Evolutionary conservation across 1,284 basidiomycete genomes (phyloP), one percentile per base, ranked within the genome.

Genomic region (Ceratobasidium sp.): DNA sequence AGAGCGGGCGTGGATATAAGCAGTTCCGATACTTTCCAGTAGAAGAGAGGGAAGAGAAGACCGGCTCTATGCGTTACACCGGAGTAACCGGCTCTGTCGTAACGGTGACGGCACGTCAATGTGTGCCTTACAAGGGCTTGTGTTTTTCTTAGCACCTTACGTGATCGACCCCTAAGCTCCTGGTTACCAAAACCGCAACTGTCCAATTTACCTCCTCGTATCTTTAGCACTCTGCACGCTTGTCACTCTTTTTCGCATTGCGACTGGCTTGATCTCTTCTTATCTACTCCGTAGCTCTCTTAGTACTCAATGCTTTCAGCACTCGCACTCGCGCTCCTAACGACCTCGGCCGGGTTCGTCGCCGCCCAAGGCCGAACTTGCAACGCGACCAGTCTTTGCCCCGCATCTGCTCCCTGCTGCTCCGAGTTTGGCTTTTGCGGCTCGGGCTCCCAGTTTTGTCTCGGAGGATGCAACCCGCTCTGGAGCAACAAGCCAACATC

Each of bases 401-500:
- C 57, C 13, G 34, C 57, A 17, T 60, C 49, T 3, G 65, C 65
- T 12, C 54, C 71, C 38, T 73, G 72, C 67, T 73, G 72, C 68
- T 73, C 72, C 20, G 72, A 73, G 47, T 73, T 71, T 53, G 72
- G 72, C 2, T 73, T 72, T 40, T 73, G 72, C 20, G 47, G 58
- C 31, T 32, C 52, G 12, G 43, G 32, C 10, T 25, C 53, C 17
- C 72, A 72, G 4, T 92, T 87, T 77, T 93, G 92, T 75, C 80
- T 92, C 31, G 90, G 90, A 49, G 92, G 92, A 10, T 94, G 93
- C 79, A 86, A 94, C 75, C 91, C 92, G 8, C 82, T 92, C 49
- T 78, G 82, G 78, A 77, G 75, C 0, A 77, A 86, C 75, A 76
- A 82, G 3, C 79, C 89, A 42, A 79, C 78, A 58, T 91, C 91